Conservation (phyloP, 139 green algal genomes). For the Volvox africanus region DNA sequence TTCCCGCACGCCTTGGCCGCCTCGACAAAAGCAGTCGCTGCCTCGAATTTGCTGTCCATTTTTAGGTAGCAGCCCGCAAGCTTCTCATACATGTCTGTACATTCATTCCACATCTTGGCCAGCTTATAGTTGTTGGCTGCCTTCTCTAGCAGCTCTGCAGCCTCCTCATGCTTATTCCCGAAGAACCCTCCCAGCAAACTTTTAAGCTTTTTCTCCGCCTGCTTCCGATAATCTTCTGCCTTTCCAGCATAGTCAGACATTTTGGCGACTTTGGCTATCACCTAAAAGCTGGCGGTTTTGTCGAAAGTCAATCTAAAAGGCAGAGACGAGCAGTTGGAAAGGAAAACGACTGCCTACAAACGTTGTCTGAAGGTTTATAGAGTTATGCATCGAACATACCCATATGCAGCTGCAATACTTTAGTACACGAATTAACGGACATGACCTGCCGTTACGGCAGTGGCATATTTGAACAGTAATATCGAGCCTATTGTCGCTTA, state of each 20-base stretch:
- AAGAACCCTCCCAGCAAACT: slow-evolving; percentile 79
- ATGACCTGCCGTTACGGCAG: too few relatives aligned
- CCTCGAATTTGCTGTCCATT: slow-evolving; percentile 92
- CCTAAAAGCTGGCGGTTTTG: not conserved
- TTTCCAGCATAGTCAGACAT: slow-evolving; percentile 57
- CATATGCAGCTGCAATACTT: too few relatives aligned
- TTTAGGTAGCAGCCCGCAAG: slow-evolving; percentile 88
- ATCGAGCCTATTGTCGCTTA: too few relatives aligned
- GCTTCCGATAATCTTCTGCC: slow-evolving; percentile 62
- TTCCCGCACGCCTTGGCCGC: slow-evolving; percentile 90
- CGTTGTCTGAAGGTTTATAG: too few relatives aligned
- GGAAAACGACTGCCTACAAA: too few relatives aligned
- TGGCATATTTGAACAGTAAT: too few relatives aligned
- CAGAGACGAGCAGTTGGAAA: too few relatives aligned
- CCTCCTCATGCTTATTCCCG: slow-evolving; percentile 95
- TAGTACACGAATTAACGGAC: too few relatives aligned
- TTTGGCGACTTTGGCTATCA: not conserved
- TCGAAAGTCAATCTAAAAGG: not conserved
- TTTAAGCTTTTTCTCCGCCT: slow-evolving; percentile 94
- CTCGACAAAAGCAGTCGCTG: slow-evolving; percentile 87
- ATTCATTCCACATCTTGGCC: slow-evolving; percentile 86
- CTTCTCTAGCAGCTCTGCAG: slow-evolving; percentile 93
- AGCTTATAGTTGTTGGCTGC: slow-evolving; percentile 97
- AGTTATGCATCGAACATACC: too few relatives aligned
- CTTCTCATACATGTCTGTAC: slow-evolving; percentile 82